Evolutionary conservation across 2,329 filamentous ascomycete genomes (phyloP).

Genomic region (Colletotrichum liriopes): DNA sequence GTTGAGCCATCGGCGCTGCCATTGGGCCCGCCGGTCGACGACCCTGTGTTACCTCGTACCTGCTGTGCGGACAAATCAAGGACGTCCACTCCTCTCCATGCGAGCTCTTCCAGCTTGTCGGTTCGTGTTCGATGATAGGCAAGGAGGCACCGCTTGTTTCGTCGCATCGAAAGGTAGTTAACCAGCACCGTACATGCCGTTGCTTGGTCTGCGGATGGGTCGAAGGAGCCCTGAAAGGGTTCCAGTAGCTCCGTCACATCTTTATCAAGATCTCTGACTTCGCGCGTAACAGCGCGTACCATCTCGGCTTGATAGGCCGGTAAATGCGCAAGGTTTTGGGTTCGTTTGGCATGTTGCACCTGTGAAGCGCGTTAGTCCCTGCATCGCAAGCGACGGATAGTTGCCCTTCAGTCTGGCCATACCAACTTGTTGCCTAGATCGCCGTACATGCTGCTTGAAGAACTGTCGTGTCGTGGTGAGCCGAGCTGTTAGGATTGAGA

Average conservation of each 20-base stretch:
- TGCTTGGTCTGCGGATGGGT: slow-evolving; percentile 85
- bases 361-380: slow-evolving; percentile 55
- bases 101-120: slow-evolving; percentile 93
- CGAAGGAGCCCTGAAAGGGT: slow-evolving; percentile 87
- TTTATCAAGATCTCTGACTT: slow-evolving; percentile 93
- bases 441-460: slow-evolving; percentile 80
- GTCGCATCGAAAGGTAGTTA: slow-evolving; percentile 93
- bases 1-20: slow-evolving; percentile 64
- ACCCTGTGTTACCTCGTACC: slow-evolving; percentile 57
- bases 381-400: slow-evolving; percentile 4
- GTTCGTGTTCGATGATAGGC: slow-evolving; percentile 93
- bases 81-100: slow-evolving; percentile 91
- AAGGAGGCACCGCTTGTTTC: slow-evolving; percentile 95
- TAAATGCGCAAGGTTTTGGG: slow-evolving; percentile 86
- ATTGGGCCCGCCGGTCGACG: slow-evolving; percentile 52
- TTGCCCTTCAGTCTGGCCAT: slow-evolving; percentile 40
- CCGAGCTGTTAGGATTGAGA: neutral
- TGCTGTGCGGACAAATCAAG: slow-evolving; percentile 78
- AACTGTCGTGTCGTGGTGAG: neutral
- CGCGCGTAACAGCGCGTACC: slow-evolving; percentile 87
- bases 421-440: slow-evolving; percentile 91
- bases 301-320: slow-evolving; percentile 95
- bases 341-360: slow-evolving; percentile 97
- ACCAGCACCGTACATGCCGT: slow-evolving; percentile 91
- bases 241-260: slow-evolving; percentile 86